Evolutionary conservation across 768 basidiomycete species (phyloP).

Genomic region (Hygrocybe punicea): DNA sequence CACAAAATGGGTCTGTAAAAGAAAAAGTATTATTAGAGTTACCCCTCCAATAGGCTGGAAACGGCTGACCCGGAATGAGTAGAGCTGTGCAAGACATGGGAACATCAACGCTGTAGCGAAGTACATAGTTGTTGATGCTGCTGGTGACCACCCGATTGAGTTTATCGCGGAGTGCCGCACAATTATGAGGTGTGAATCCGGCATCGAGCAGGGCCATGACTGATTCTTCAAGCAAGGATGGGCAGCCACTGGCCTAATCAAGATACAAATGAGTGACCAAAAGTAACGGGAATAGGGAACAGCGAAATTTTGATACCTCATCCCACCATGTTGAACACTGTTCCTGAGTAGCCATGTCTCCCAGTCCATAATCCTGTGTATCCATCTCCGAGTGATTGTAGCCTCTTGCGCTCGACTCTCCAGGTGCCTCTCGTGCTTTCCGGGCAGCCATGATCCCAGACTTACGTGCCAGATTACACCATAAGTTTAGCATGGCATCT

Average conservation of each 20-base stretch:
- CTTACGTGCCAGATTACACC: constrained; percentile 40
- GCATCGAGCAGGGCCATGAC: constrained; percentile 55
- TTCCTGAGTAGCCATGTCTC: constrained; percentile 29
- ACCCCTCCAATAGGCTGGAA: not conserved
- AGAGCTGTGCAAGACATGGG: constrained; percentile 59
- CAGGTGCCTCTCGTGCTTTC: constrained; percentile 33
- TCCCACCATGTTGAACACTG: constrained; percentile 63
- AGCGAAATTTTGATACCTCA: constrained; percentile 43
- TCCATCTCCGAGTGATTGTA: constrained; percentile 37
- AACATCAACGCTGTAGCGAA: constrained; percentile 47
- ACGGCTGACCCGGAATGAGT: constrained; percentile 48
- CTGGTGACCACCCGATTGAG: constrained; percentile 47
- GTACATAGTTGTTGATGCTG: constrained; percentile 41
- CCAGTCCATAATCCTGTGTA: constrained; percentile 38
- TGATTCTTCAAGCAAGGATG: constrained; percentile 63
- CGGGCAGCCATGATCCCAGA: constrained; percentile 43
- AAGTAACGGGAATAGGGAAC: too few species aligned
- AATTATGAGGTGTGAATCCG: constrained; percentile 53
- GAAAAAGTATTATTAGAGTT: not conserved
- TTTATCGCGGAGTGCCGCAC: constrained; percentile 52
- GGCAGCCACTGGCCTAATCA: constrained; percentile 45
- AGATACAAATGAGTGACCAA: not conserved
- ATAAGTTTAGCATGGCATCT: constrained; percentile 40
- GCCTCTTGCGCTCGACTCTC: constrained; percentile 46
- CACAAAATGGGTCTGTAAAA: constrained; percentile 47